Evolutionary conservation across 108 stramenopile genomes (phyloP), one percentile per base, ranked within the genome.

Genomic region (Skeletonema costatum): DNA sequence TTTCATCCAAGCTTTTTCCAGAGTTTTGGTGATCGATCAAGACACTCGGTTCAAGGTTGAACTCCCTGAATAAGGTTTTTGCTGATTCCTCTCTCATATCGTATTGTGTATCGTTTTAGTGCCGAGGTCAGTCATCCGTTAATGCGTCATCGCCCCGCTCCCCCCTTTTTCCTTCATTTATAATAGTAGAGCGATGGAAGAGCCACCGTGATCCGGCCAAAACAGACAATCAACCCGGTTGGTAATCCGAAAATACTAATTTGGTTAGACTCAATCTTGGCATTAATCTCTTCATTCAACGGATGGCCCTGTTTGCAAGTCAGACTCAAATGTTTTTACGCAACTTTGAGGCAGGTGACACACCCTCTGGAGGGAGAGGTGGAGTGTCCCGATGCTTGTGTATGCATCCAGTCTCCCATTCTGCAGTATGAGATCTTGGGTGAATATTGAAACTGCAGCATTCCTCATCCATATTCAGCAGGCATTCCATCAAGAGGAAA

Each of bases 401-500:
- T 74, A 74, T 3, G 73, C 73, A 0, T 56, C 35, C 10, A 31
- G 31, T 32, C 59, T 70, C 73, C n/a, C 73, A 74, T 10, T 60
- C 36, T 6, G 69, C 69, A 12, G 32, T 35, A 32, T 74, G 73
- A 33, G 73, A 82, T 42, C n/a, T 33, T 56, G 4, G 71, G 36
- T n/a, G n/a, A n/a, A n/a, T n/a, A n/a, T n/a, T 8, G 81, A 71
- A 16, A 82, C 12, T 4, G 81, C 81, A n/a, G n/a, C 59, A 82
- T 71, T 21, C 75, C 75, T 12, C 81, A 70, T 38, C 58, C 60
- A 65, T 64, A 74, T 35, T 66, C 64, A 4, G 29, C 14, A 1
- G 75, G 81, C 44, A 82, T 82, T 0, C 77, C 61, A 42, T 82
- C 81, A 8, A 82, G 36, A 25, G n/a, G 81, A 76, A 31, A 82